A percentile compares a stretch with the other conserved stretches of the same genome.
Conservation (phyloP, 78 protist genomes). For the Pelomyxa schiedti region DNA sequence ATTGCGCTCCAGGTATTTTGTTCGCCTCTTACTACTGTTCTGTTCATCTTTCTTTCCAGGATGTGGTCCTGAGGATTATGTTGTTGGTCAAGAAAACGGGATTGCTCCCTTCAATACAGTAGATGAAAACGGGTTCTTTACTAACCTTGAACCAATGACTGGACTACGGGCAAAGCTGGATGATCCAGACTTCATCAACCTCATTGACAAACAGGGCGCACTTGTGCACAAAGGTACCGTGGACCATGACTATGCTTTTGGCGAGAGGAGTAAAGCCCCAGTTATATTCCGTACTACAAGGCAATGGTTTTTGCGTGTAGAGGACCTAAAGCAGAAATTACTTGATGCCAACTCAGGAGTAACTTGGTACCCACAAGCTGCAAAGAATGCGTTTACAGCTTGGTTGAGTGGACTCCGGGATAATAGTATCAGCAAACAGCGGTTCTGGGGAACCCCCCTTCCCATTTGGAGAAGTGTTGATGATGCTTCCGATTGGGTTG, state of each 20-base stretch:
- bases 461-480: slow-evolving; percentile 6
- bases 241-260: slow-evolving; percentile 1
- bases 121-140: neutral
- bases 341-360: neutral
- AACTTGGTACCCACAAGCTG: slow-evolving; percentile 5
- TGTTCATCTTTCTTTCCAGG: slow-evolving; percentile 7
- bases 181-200: neutral
- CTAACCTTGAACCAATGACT: neutral
- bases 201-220: neutral
- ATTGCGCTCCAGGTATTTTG: neutral
- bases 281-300: slow-evolving; percentile 8
- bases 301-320: slow-evolving; percentile 2
- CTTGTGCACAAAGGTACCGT: neutral
- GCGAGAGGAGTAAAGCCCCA: slow-evolving; percentile 1
- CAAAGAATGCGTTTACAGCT: neutral
- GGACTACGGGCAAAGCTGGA: neutral
- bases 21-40: too few species aligned
- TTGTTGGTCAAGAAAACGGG: neutral
- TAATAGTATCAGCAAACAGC: slow-evolving; percentile 2
- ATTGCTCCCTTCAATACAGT: neutral
- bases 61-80: slow-evolving; percentile 11
- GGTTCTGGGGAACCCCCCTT: slow-evolving; percentile 15
- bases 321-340: slow-evolving; percentile 1
- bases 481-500: neutral
- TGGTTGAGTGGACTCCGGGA: slow-evolving; percentile 3